phyloP scores from a whole-genome alignment of 2,329 filamentous ascomycete species.

The Aspergillus phoenicis region DNA sequence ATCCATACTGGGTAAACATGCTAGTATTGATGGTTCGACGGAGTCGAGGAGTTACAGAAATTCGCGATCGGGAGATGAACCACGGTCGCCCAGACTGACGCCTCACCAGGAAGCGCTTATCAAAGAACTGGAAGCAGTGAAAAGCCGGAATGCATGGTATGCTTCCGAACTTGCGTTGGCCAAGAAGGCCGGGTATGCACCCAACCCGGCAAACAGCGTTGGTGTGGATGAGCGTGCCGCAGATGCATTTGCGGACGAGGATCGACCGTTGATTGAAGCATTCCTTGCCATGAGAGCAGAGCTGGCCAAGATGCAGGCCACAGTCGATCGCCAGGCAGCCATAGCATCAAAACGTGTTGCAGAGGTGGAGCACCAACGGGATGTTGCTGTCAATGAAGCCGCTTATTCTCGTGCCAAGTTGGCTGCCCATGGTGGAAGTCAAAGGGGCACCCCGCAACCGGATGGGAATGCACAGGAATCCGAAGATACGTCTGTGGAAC shows the following conservation, averaged over 20 bases:
- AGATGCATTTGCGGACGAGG: slow-evolving; percentile 86
- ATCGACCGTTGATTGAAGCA: slow-evolving; percentile 88
- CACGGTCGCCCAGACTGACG: slow-evolving; percentile 48
- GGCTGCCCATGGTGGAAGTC: slow-evolving; percentile 75
- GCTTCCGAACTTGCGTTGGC: slow-evolving; percentile 92
- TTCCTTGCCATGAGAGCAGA: slow-evolving; percentile 89
- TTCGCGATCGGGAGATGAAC: slow-evolving; percentile 47
- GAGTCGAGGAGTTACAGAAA: slow-evolving; percentile 44
- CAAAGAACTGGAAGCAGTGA: slow-evolving; percentile 82
- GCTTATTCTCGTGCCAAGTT: slow-evolving; percentile 93
- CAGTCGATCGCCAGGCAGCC: slow-evolving; percentile 84
- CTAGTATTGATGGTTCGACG: slow-evolving; percentile 44
- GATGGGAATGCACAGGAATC: slow-evolving; percentile 56
- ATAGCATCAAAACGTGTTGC: slow-evolving; percentile 86
- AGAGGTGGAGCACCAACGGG: slow-evolving; percentile 90
- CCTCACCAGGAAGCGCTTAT: slow-evolving; percentile 64
- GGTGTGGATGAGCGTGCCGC: slow-evolving; percentile 73
- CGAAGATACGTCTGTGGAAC: slow-evolving; percentile 61
- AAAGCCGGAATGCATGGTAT: slow-evolving; percentile 94
- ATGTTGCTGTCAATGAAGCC: slow-evolving; percentile 91
- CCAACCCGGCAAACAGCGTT: slow-evolving; percentile 69
- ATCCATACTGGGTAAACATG: slow-evolving; percentile 48
- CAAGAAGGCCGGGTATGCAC: slow-evolving; percentile 82
- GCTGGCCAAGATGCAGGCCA: slow-evolving; percentile 82
- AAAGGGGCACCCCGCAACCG: slow-evolving; percentile 58